These are phyloP conservation scores for Boletus vinaceobasis DNA, from an alignment of 768 basidiomycete genomes.

Conservation along the genomic window DNA sequence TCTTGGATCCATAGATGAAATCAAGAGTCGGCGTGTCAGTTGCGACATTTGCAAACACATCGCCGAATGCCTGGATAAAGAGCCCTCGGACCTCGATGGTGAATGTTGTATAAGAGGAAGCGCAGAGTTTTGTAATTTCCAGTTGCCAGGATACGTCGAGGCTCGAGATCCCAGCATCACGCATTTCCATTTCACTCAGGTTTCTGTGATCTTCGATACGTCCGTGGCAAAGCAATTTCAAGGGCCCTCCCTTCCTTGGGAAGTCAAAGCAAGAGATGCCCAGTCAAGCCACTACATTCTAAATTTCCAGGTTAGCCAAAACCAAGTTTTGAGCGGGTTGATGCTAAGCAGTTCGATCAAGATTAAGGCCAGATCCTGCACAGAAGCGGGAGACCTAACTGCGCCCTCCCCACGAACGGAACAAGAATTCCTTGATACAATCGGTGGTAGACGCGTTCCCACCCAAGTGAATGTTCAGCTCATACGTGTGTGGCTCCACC, in stretches of 20 bases:
- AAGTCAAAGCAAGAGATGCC: not conserved
- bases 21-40: constrained; percentile 8
- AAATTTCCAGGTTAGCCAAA: constrained; percentile 3
- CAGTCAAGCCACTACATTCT: not conserved
- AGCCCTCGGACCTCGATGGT: constrained; percentile 5
- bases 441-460: constrained; percentile 11
- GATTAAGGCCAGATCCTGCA: constrained; percentile 1
- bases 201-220: constrained; percentile 1
- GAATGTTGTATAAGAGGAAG: not conserved
- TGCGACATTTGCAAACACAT: constrained; percentile 16
- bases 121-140: constrained; percentile 4
- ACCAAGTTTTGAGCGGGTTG: not conserved
- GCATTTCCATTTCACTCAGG: constrained; percentile 16
- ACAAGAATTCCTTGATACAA: not conserved
- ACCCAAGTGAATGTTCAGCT: constrained; percentile 3
- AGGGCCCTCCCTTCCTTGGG: constrained; percentile 13
- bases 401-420: not conserved
- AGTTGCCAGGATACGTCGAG: not conserved
- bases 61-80: constrained; percentile 8
- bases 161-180: constrained; percentile 2
- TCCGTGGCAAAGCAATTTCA: too few species aligned
- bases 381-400: not conserved
- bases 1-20: constrained; percentile 14
- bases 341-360: not conserved
- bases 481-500: constrained; percentile 13